Conservation (phyloP, 805 yeast species). For the Candida qinlingensis region DNA sequence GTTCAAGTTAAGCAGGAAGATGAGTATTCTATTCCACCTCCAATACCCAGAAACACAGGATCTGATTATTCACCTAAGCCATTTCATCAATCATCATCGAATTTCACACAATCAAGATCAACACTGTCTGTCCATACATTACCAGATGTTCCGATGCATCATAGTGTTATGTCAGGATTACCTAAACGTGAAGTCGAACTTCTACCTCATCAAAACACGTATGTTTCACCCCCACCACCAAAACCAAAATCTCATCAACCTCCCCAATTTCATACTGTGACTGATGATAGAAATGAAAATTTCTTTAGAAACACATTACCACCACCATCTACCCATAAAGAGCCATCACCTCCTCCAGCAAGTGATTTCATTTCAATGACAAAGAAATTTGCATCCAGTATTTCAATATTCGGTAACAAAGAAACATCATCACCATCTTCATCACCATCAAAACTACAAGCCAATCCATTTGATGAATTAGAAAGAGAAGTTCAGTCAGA, state of each 20-base stretch:
- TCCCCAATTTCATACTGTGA: conserved; percentile 1
- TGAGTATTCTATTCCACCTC: conserved; percentile 16
- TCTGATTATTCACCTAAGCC: neutral
- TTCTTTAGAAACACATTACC: neutral
- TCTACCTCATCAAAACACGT: neutral
- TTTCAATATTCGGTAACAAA: conserved; percentile 9
- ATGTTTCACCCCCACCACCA: conserved; percentile 1
- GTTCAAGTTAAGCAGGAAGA: neutral
- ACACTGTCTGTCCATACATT: conserved; percentile 15
- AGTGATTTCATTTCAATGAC: conserved; percentile 11
- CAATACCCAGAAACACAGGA: conserved; percentile 16
- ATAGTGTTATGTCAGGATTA: neutral
- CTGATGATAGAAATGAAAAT: neutral
- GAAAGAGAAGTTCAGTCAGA: conserved; percentile 31
- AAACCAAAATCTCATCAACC: conserved; percentile 1
- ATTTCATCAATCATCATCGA: neutral
- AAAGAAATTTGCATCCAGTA: conserved; percentile 14
- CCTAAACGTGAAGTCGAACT: neutral
- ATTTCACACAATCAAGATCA: conserved; percentile 4
- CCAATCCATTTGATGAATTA: conserved; percentile 28
- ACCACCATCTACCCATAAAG: conserved; percentile 3
- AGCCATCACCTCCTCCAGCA: neutral
- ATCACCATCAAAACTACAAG: neutral
- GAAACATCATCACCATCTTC: neutral
- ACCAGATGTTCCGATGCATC: conserved; percentile 21